Evolutionary conservation across 768 basidiomycete species (phyloP).

Genomic region (Termitomyces sp.): DNA sequence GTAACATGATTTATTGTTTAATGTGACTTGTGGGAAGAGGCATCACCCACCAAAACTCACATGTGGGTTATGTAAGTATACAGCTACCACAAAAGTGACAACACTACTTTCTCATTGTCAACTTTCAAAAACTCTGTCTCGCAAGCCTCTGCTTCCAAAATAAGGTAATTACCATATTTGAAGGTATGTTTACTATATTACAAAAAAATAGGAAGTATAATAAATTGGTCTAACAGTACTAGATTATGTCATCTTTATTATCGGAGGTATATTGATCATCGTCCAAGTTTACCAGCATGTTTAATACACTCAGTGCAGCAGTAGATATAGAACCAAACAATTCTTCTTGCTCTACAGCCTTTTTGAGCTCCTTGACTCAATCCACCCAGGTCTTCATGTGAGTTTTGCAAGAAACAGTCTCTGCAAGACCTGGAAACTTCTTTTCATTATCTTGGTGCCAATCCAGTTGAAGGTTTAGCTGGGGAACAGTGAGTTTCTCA

Average conservation of each 20-base stretch:
- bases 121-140: neutral
- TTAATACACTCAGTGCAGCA: neutral
- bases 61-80: neutral
- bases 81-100: neutral
- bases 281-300: neutral
- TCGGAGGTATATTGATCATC: neutral
- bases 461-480: too few species aligned
- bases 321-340: neutral
- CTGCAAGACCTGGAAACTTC: too few species aligned
- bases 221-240: neutral
- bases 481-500: too few species aligned
- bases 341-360: neutral
- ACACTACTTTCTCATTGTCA: neutral
- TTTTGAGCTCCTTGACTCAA: neutral
- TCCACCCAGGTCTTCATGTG: too few species aligned
- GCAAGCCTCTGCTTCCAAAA: neutral
- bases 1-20: too few species aligned
- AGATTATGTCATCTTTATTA: neutral
- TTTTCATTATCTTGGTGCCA: too few species aligned
- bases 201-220: neutral
- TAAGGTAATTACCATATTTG: neutral
- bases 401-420: too few species aligned
- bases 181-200: neutral
- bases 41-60: neutral
- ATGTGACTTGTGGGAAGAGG: neutral